These are phyloP conservation scores for Saussurea involucrata DNA, from an alignment of 129 eudicot species.

Conservation along the genomic window DNA sequence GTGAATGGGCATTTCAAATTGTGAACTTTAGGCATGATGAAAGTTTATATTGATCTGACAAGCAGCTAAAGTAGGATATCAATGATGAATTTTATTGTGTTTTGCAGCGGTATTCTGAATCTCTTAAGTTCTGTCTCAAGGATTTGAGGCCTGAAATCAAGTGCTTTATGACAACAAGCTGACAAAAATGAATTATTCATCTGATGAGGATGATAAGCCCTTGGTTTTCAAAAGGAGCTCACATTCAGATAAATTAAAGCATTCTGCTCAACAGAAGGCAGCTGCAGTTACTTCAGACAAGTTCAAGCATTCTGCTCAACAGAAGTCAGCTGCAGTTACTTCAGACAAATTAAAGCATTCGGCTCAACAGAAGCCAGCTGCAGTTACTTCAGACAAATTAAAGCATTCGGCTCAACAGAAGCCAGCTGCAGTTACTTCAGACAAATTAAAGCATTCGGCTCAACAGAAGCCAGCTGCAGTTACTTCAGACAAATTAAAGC, in stretches of 20 bases:
- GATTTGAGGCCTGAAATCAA: not conserved
- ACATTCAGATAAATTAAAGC: conserved; percentile 27
- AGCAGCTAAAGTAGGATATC: not conserved
- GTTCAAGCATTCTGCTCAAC: conserved; percentile 16
- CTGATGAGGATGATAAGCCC: conserved; percentile 74
- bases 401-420: conserved; percentile 6
- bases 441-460: not conserved
- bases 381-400: not conserved
- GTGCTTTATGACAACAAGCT: conserved; percentile 35
- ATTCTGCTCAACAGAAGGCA: conserved; percentile 30
- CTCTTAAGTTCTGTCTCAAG: not conserved
- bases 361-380: too few relatives aligned
- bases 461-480: too few relatives aligned
- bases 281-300: conserved; percentile 9
- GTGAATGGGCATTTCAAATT: not conserved
- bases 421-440: too few relatives aligned
- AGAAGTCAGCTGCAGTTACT: too few relatives aligned
- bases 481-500: not conserved
- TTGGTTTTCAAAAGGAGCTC: conserved; percentile 68
- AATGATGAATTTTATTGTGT: not conserved
- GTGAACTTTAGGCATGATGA: not conserved
- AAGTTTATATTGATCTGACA: not conserved
- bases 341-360: not conserved
- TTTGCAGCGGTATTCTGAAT: not conserved
- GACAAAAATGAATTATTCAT: conserved; percentile 32